A percentile compares a stretch with the other conserved stretches of the same genome.
These are phyloP conservation scores for Suillus cothurnatus DNA, from an alignment of 768 basidiomycete species.

Conservation along the genomic window DNA sequence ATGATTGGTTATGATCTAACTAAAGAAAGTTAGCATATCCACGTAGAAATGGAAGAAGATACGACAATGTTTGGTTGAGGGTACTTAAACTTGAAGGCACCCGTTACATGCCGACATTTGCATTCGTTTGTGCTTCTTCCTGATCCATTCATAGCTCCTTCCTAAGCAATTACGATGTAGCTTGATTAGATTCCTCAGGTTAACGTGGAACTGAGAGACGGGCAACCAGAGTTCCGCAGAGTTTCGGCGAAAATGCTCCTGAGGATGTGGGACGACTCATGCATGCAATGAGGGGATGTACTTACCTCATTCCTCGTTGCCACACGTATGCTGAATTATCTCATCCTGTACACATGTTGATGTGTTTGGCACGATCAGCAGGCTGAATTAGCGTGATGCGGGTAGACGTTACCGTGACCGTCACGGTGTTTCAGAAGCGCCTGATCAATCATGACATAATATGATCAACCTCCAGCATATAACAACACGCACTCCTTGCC, in stretches of 20 bases:
- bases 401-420: no score
- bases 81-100: background rate
- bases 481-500: background rate
- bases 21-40: background rate
- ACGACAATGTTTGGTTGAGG: background rate
- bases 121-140: no score
- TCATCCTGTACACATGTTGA: background rate
- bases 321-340: background rate
- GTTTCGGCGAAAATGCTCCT: background rate
- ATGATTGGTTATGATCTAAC: background rate
- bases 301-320: background rate
- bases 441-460: background rate
- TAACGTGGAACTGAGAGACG: no score
- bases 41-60: no score
- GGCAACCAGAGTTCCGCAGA: no score
- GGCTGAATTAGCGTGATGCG: no score
- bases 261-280: background rate
- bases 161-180: no score
- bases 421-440: no score
- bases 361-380: background rate
- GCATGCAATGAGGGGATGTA: background rate
- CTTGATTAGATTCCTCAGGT: no score
- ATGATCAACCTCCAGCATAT: background rate
- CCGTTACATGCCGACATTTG: no score
- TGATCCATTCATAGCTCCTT: no score